phyloP scores from a whole-genome alignment of 768 basidiomycete species.

The Suillus decipiens region DNA sequence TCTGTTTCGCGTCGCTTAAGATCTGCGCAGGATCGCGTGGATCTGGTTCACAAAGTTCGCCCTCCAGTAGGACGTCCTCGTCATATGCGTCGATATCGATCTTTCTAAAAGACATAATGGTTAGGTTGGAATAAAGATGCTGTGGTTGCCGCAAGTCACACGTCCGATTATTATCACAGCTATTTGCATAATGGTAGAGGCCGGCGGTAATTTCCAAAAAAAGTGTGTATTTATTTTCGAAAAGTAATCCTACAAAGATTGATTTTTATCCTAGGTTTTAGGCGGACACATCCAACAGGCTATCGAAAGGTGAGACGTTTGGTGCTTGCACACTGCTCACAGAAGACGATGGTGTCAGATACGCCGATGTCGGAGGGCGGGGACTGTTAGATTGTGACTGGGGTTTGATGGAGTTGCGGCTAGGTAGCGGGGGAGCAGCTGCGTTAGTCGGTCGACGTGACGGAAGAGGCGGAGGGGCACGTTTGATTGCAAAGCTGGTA shows the following conservation, averaged over 20 bases:
- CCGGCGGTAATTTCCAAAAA: too few relatives aligned
- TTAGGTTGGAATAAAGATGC: not conserved
- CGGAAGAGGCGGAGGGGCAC: slow-evolving; percentile 66
- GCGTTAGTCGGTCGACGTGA: slow-evolving; percentile 48
- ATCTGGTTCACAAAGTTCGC: slow-evolving; percentile 86
- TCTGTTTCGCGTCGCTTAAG: slow-evolving; percentile 74
- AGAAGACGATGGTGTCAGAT: slow-evolving; percentile 37
- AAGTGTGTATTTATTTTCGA: too few relatives aligned
- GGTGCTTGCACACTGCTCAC: slow-evolving; percentile 35
- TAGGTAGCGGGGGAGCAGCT: slow-evolving; percentile 49
- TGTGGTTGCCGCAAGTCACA: not conserved
- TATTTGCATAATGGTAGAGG: too few relatives aligned
- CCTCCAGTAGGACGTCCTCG: slow-evolving; percentile 84
- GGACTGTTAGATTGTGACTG: slow-evolving; percentile 23
- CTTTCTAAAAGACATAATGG: slow-evolving; percentile 72
- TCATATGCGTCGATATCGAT: slow-evolving; percentile 94
- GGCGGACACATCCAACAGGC: slow-evolving; percentile 47
- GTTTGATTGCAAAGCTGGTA: slow-evolving; percentile 35
- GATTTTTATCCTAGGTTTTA: not conserved
- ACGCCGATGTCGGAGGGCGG: slow-evolving; percentile 22
- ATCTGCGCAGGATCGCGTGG: slow-evolving; percentile 76
- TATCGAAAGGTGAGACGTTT: slow-evolving; percentile 67
- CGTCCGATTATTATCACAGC: not conserved
- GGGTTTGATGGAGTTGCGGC: slow-evolving; percentile 34
- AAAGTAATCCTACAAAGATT: too few relatives aligned